Percentiles rank a stretch among this genome's conserved stretches.
phyloP scores from a whole-genome alignment of 768 basidiomycete species.

The Boletus pseudopeckii region DNA sequence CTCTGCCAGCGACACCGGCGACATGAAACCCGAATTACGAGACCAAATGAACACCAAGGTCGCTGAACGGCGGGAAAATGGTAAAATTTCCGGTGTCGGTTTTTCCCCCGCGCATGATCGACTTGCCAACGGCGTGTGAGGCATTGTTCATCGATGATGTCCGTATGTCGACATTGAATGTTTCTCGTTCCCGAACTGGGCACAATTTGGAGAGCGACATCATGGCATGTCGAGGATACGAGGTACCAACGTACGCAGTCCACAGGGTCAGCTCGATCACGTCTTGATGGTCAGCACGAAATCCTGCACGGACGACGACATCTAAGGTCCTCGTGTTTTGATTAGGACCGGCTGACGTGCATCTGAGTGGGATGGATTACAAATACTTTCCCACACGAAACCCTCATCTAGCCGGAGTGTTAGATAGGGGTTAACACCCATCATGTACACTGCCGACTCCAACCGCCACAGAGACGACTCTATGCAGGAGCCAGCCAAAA shows the following conservation, averaged over 20 bases:
- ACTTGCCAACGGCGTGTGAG: slow-evolving; percentile 35
- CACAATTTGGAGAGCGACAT: slow-evolving; percentile 74
- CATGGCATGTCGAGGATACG: slow-evolving; percentile 91
- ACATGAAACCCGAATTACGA: slow-evolving; percentile 95
- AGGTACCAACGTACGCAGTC: slow-evolving; percentile 91
- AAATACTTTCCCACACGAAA: too few species aligned
- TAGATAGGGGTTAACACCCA: too few species aligned
- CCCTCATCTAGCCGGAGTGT: too few species aligned
- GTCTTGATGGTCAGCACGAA: slow-evolving; percentile 92
- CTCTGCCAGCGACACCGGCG: slow-evolving; percentile 94
- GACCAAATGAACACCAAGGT: slow-evolving; percentile 95
- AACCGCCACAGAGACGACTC: too few species aligned
- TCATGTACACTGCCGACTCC: too few species aligned
- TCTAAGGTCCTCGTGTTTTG: slow-evolving; percentile 35
- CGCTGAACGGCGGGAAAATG: too few species aligned
- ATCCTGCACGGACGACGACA: slow-evolving; percentile 78
- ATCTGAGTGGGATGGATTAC: slow-evolving; percentile 28
- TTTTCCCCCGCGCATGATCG: neutral
- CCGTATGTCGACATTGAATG: slow-evolving; percentile 99
- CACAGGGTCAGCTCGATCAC: slow-evolving; percentile 59
- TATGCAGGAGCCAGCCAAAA: too few species aligned
- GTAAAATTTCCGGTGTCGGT: slow-evolving; percentile 42
- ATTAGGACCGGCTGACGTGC: slow-evolving; percentile 42
- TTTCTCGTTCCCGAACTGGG: slow-evolving; percentile 96
- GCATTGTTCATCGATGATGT: slow-evolving; percentile 98